Base-by-base conservation (phyloP, 495 filamentous ascomycete genomes). In the Opeltia flavorubescens region DNA sequence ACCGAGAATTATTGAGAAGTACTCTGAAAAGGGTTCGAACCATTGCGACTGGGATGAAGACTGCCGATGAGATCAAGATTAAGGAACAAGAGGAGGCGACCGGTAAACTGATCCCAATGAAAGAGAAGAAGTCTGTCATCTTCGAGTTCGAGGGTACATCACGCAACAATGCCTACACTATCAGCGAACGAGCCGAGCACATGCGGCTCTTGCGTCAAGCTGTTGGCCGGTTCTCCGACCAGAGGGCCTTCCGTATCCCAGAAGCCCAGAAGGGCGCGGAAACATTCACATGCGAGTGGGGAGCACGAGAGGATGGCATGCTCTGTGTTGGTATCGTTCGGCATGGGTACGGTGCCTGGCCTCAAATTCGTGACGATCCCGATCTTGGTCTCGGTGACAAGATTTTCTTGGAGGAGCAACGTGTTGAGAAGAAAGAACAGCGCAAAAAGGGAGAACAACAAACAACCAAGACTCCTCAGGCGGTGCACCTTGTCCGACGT, bases 381-480 rank as follows among this genome's bases (percentile, higher is more conserved):
- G 88, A 95, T 43, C 74, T 99, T 15, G 80, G 73, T 4, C 80
- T 99, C 65, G 69, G 70, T 2, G 91, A 95, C 52, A 96, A 95
- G 58, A 87, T 96, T 60, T 99, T 93, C 67, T 61, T 99, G 5
- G 91, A 99, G 60, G 91, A 99, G 57, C 89, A 95, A 59, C 83
- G 89, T n/a, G 89, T 95, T 20, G 93, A 89, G 59, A 84, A 93
- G 62, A 96, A 96, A 56, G 89, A 88, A 51, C 86, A 95, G 54
- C 83, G 91, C 15, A 73, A 70, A 50, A 85, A 86, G 52, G 76
- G 68, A 1, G 85, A 91, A 11, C 76, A 78, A 44, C 84, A 84
- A 55, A 71, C 77, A 15, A 83, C 85, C 1, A 94, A 95, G 55
- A 89, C 91, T 3, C 91, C 91, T 8, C 91, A 89, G 2, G 89